phyloP scores from a whole-genome alignment of 2,329 filamentous ascomycete species.

The Dactylellina cionopaga region DNA sequence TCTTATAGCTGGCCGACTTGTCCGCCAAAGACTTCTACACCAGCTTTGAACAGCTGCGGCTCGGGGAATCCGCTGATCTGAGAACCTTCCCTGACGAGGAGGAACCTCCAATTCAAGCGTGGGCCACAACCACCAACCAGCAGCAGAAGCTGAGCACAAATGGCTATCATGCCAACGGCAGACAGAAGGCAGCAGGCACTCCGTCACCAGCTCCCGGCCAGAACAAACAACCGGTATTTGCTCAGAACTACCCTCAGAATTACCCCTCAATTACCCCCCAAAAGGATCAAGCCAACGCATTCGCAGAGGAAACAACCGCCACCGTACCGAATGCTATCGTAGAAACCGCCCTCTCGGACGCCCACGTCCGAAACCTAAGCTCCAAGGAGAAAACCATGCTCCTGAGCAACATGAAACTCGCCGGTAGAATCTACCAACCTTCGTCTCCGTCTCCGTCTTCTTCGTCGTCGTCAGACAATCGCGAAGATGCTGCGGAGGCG shows the following conservation, averaged over 20 bases:
- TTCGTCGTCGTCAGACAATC: no score
- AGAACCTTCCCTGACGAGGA: slow-evolving; percentile 46
- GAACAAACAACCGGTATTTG: slow-evolving; percentile 53
- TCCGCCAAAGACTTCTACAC: slow-evolving; percentile 47
- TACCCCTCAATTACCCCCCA: slow-evolving; percentile 3
- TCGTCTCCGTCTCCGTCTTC: no score
- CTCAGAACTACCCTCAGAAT: slow-evolving; percentile 47
- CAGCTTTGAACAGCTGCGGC: slow-evolving; percentile 37
- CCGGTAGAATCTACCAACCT: slow-evolving; percentile 12
- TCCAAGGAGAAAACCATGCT: slow-evolving; percentile 33
- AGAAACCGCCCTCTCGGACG: slow-evolving; percentile 29
- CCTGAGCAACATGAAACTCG: slow-evolving; percentile 15
- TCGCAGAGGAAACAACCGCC: slow-evolving; percentile 24
- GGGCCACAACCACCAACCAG: slow-evolving; percentile 9
- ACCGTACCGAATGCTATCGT: slow-evolving; percentile 31
- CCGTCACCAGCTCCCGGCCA: slow-evolving; percentile 39
- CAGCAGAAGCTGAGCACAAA: slow-evolving; percentile 14
- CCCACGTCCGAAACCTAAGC: slow-evolving; percentile 28
- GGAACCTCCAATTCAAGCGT: slow-evolving; percentile 26
- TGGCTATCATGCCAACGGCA: slow-evolving; percentile 38
- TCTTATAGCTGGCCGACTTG: slow-evolving; percentile 38
- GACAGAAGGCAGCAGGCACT: slow-evolving; percentile 29
- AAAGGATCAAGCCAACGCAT: slow-evolving; percentile 38
- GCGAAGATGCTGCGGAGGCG: slow-evolving; percentile 26
- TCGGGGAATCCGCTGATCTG: slow-evolving; percentile 48